phyloP scores from a whole-genome alignment of 1,139 yeast genomes.

The Blastobotrys capitulatus region DNA sequence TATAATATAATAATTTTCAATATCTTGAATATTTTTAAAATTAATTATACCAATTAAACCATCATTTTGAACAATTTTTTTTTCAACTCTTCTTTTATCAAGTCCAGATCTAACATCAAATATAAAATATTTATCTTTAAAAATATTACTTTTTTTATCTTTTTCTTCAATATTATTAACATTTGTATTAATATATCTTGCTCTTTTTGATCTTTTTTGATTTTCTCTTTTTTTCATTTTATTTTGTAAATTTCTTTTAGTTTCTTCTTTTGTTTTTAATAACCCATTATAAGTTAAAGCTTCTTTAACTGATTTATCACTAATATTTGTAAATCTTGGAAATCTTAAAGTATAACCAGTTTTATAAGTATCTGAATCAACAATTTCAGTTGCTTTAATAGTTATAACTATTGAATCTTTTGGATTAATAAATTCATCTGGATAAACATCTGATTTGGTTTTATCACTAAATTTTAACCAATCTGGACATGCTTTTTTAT shows the following conservation, averaged over 20 bases:
- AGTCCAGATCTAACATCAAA: too few species aligned
- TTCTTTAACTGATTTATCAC: conserved; percentile 44
- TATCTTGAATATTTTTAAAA: too few species aligned
- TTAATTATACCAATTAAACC: not conserved
- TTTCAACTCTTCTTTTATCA: too few species aligned
- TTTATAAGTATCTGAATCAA: conserved; percentile 47
- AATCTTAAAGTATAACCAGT: conserved; percentile 69
- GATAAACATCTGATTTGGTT: conserved; percentile 28
- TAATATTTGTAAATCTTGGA: conserved; percentile 61
- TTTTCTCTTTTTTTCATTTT: too few species aligned
- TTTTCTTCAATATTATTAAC: not conserved
- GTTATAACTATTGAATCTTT: conserved; percentile 73
- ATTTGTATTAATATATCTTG: not conserved
- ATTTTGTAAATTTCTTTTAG: too few species aligned
- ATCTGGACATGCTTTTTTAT: conserved; percentile 49
- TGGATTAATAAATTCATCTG: conserved; percentile 78
- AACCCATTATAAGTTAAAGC: too few species aligned
- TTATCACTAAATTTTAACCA: conserved; percentile 7
- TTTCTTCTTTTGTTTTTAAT: too few species aligned
- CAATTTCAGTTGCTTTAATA: conserved; percentile 74
- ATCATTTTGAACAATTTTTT: too few species aligned
- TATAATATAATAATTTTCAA: too few species aligned
- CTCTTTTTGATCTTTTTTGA: not conserved
- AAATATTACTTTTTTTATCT: too few species aligned
- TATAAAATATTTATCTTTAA: too few species aligned